Evolutionary conservation across 2,329 filamentous ascomycete genomes (phyloP).

Genomic region (Cladosporium austrohemisphaericum): DNA sequence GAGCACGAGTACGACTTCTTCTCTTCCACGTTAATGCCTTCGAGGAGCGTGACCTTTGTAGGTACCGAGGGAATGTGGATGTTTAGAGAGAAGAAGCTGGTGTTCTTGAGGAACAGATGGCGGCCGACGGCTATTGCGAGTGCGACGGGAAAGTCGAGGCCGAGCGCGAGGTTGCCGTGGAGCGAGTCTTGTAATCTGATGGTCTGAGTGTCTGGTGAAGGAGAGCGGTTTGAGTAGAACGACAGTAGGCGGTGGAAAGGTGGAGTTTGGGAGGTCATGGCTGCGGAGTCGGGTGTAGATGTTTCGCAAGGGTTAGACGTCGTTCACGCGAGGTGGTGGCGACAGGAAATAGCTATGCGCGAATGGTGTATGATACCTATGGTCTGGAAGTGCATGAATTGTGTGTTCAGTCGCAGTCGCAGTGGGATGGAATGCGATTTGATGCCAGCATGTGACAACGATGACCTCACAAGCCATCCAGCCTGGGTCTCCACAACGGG

Average conservation of each 20-base stretch:
- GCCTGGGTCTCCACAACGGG: too few relatives aligned
- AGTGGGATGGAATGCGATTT: too few relatives aligned
- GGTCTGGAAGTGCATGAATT: too few relatives aligned
- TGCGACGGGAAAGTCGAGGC: conserved; percentile 37
- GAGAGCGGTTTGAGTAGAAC: conserved; percentile 34
- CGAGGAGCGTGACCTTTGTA: conserved; percentile 28
- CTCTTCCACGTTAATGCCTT: conserved; percentile 31
- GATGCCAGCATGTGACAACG: too few relatives aligned
- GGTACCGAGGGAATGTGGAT: conserved; percentile 34
- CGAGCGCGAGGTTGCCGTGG: conserved; percentile 34
- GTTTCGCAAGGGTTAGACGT: too few relatives aligned
- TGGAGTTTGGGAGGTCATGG: conserved; percentile 16
- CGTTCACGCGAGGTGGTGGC: too few relatives aligned
- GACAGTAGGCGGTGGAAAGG: conserved; percentile 37
- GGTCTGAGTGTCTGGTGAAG: conserved; percentile 28
- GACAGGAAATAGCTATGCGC: too few relatives aligned
- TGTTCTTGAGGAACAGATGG: conserved; percentile 34
- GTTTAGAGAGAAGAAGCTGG: conserved; percentile 29
- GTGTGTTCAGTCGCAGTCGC: too few relatives aligned
- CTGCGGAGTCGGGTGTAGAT: not conserved
- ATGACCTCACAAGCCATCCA: too few relatives aligned
- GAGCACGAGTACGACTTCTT: conserved; percentile 27
- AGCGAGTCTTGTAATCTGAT: conserved; percentile 35
- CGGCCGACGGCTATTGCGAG: conserved; percentile 31
- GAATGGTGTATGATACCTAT: too few relatives aligned